phyloP scores from a whole-genome alignment of 352 stramenopile species.

The Phytophthora gonapodyides region DNA sequence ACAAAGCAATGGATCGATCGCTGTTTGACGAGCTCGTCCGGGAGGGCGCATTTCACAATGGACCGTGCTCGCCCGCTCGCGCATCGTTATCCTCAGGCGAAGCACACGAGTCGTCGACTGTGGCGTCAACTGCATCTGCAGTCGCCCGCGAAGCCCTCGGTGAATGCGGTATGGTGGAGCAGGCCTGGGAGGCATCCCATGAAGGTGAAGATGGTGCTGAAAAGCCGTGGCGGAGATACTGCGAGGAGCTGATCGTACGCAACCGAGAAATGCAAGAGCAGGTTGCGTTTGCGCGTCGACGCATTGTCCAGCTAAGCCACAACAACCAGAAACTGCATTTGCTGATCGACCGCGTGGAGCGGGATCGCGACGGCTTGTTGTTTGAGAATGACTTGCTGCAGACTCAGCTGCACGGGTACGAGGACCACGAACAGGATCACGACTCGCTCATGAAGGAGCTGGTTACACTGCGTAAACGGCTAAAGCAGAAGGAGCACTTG shows the following conservation, averaged over 20 bases:
- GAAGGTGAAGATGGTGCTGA: conserved; percentile 31
- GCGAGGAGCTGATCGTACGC: conserved; percentile 68
- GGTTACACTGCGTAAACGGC: conserved; percentile 43
- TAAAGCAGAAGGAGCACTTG: conserved; percentile 41
- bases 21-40: conserved; percentile 24
- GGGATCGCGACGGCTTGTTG: conserved; percentile 77
- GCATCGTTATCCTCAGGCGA: conserved; percentile 22
- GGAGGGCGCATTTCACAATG: conserved; percentile 10
- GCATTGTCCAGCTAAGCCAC: conserved; percentile 72
- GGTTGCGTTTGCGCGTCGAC: conserved; percentile 56
- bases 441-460: conserved; percentile 73
- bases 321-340: conserved; percentile 87
- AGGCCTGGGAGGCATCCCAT: conserved; percentile 17
- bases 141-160: conserved; percentile 15
- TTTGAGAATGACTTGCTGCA: conserved; percentile 86
- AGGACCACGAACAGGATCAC: conserved; percentile 69
- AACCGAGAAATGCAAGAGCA: conserved; percentile 84
- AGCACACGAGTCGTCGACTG: conserved; percentile 24
- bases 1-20: conserved; percentile 22
- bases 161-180: conserved; percentile 23
- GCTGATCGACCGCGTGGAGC: conserved; percentile 83
- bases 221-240: conserved; percentile 74
- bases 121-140: conserved; percentile 16
- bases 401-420: conserved; percentile 69
- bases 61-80: conserved; percentile 13